phyloP scores from a whole-genome alignment of 2,329 filamentous ascomycete genomes.

The Diaporthe nobilis region DNA sequence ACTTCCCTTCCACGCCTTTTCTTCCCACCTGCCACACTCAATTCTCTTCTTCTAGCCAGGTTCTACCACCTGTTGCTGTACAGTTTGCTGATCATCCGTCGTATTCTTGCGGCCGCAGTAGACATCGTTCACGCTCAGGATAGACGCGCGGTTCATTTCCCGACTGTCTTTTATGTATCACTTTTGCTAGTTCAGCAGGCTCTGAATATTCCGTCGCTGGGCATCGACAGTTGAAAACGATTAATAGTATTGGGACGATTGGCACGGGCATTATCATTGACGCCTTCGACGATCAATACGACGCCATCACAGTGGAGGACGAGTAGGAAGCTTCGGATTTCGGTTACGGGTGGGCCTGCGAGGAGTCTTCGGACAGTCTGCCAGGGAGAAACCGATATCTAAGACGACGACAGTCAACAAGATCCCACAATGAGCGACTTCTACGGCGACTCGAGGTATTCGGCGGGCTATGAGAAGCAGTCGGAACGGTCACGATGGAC shows the following conservation, averaged over 20 bases:
- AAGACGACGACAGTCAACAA: slow-evolving; percentile 39
- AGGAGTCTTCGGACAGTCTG: slow-evolving; percentile 43
- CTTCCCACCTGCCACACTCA: slow-evolving; percentile 44
- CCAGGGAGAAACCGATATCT: slow-evolving; percentile 25
- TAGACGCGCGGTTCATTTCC: slow-evolving; percentile 43
- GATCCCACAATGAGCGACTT: slow-evolving; percentile 52
- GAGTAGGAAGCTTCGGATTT: slow-evolving; percentile 11
- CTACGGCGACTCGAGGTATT: slow-evolving; percentile 48
- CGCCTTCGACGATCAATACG: background rate
- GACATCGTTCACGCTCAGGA: slow-evolving; percentile 33
- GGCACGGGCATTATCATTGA: background rate
- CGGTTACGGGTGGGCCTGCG: slow-evolving; percentile 38
- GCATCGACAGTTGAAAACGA: slow-evolving; percentile 30
- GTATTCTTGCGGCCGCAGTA: slow-evolving; percentile 39
- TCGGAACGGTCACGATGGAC: slow-evolving; percentile 86
- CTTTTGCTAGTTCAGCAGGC: slow-evolving; percentile 65
- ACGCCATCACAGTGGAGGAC: slow-evolving; percentile 12
- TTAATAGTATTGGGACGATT: background rate
- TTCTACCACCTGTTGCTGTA: slow-evolving; percentile 39
- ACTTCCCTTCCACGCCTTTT: slow-evolving; percentile 42
- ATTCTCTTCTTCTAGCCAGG: slow-evolving; percentile 42
- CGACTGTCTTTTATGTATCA: slow-evolving; percentile 44
- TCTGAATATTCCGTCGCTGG: slow-evolving; percentile 59
- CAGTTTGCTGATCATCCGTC: slow-evolving; percentile 42
- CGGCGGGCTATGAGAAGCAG: slow-evolving; percentile 57